phyloP scores from a whole-genome alignment of 352 stramenopile species.

The Halophytophthora polymorphica region DNA sequence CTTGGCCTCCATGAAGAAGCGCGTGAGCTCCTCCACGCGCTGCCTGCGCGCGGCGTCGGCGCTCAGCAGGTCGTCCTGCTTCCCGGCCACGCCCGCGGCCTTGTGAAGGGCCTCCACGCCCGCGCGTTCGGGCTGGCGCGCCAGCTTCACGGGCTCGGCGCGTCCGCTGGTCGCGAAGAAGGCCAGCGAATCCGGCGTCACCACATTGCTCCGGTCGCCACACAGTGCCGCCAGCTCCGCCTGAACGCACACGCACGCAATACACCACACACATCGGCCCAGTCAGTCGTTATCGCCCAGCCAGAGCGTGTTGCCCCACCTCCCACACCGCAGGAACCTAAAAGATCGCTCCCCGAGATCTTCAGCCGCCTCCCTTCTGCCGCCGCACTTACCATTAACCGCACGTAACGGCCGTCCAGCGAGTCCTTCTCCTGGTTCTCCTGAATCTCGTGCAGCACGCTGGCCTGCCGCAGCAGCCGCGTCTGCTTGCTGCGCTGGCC shows the following conservation, averaged over 20 bases:
- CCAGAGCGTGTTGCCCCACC: too few species aligned
- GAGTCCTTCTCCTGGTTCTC: constrained; percentile 76
- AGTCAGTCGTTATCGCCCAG: not conserved
- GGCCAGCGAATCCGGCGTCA: constrained; percentile 72
- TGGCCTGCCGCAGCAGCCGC: constrained; percentile 57
- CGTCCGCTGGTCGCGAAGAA: constrained; percentile 58
- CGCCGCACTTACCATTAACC: constrained; percentile 57
- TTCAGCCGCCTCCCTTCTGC: too few species aligned
- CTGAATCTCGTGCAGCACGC: constrained; percentile 75
- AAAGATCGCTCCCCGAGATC: not conserved
- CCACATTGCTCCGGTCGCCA: constrained; percentile 65
- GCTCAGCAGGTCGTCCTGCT: constrained; percentile 68
- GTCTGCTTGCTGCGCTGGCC: constrained; percentile 27
- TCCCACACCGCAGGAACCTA: not conserved
- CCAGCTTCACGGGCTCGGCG: constrained; percentile 71
- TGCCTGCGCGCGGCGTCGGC: constrained; percentile 74
- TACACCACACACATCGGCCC: not conserved
- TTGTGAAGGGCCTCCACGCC: constrained; percentile 27
- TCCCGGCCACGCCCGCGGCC: constrained; percentile 17
- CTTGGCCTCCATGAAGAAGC: constrained; percentile 90
- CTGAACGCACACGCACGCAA: constrained; percentile 17
- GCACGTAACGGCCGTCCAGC: constrained; percentile 63
- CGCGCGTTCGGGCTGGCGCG: constrained; percentile 49
- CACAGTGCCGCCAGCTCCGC: constrained; percentile 68
- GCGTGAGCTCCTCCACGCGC: constrained; percentile 82